These are phyloP conservation scores for Ettlia oleoabundans DNA, from an alignment of 139 green algal genomes.

Conservation along the genomic window DNA sequence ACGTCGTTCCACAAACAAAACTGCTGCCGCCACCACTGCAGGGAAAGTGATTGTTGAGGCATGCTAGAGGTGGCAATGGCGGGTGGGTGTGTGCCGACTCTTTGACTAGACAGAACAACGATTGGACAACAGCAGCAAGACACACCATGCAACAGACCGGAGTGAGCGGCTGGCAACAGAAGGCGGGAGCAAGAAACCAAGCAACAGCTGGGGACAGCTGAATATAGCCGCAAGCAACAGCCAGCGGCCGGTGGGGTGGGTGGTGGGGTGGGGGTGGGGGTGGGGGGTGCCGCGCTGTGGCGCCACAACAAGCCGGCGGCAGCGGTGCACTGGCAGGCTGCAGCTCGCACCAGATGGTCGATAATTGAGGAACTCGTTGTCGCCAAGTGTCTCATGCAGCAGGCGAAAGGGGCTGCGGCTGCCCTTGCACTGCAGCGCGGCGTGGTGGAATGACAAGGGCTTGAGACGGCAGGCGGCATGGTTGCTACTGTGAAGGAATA, in stretches of 20 bases:
- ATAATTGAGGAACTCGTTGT: conserved; percentile 34
- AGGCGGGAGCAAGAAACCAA: too few species aligned
- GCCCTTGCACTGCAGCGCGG: not conserved
- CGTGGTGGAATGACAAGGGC: not conserved
- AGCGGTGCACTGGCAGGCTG: not conserved
- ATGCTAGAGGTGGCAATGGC: not conserved
- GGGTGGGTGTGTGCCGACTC: not conserved
- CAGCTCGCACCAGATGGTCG: conserved; percentile 16
- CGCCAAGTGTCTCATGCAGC: conserved; percentile 7
- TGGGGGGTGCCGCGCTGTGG: too few species aligned
- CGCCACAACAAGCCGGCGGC: not conserved
- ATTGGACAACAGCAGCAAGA: not conserved
- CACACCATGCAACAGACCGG: not conserved
- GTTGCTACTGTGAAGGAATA: not conserved
- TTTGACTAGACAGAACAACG: too few species aligned
- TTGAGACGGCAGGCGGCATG: not conserved
- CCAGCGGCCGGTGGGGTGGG: too few species aligned
- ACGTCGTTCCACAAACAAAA: conserved; percentile 31
- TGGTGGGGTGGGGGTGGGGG: too few species aligned
- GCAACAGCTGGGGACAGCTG: too few species aligned
- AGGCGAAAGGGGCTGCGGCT: conserved; percentile 7
- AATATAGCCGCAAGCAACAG: too few species aligned
- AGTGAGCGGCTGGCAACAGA: too few species aligned
- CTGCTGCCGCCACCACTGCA: conserved; percentile 32
- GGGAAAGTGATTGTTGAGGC: not conserved